These are phyloP conservation scores for Hortiboletus campestris DNA, from an alignment of 768 basidiomycete species.

Conservation along the genomic window DNA sequence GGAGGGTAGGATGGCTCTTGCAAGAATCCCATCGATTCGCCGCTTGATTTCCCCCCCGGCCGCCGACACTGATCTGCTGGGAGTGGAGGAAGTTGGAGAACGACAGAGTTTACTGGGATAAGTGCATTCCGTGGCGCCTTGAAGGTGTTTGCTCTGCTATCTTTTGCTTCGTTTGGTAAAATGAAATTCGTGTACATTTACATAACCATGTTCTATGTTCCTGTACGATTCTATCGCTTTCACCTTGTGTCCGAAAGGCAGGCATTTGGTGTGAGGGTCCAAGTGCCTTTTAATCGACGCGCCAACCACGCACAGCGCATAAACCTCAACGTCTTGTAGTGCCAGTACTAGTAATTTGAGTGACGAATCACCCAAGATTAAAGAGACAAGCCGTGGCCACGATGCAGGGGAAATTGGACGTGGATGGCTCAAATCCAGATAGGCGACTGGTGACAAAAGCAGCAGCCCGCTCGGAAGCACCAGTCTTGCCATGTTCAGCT, in stretches of 20 bases:
- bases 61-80: not conserved
- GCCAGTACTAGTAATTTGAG: no score
- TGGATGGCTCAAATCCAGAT: no score
- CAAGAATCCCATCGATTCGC: constrained; percentile 9
- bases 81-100: constrained; percentile 11
- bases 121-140: not conserved
- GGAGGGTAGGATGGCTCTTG: constrained; percentile 4
- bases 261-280: not conserved
- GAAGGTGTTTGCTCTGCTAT: not conserved
- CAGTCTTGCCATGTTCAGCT: no score
- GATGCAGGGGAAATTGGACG: no score
- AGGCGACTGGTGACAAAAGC: no score
- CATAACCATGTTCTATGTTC: not conserved
- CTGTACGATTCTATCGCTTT: not conserved
- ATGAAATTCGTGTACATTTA: not conserved
- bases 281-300: no score
- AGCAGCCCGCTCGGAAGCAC: no score
- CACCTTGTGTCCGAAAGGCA: no score
- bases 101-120: constrained; percentile 12
- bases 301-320: no score
- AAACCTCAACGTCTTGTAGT: no score
- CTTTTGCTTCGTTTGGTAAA: not conserved
- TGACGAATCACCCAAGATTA: no score
- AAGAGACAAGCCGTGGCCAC: no score
- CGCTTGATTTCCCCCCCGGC: constrained; percentile 5